Evolutionary conservation across 2,329 filamentous ascomycete species (phyloP).

Genomic region (Fusarium cyanostomum): DNA sequence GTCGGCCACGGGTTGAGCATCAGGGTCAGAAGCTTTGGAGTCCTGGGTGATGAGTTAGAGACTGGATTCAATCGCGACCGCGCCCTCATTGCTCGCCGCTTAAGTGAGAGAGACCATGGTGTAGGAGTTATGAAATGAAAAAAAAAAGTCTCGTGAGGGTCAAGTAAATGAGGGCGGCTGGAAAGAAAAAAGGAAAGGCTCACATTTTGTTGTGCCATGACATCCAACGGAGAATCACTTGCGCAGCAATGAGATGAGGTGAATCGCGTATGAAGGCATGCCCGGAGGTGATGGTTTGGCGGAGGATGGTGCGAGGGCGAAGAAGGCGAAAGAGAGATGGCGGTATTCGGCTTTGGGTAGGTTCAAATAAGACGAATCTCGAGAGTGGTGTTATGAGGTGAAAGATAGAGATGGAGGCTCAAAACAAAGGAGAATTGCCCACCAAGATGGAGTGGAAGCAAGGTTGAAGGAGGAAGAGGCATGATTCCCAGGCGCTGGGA

Average conservation of each 20-base stretch:
- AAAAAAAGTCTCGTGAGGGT: constrained; percentile 22
- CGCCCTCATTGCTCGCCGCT: constrained; percentile 24
- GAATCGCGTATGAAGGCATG: constrained; percentile 46
- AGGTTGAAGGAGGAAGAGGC: constrained; percentile 49
- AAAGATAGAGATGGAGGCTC: constrained; percentile 28
- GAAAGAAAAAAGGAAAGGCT: constrained; percentile 31
- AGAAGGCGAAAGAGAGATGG: constrained; percentile 14
- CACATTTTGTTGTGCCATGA: constrained; percentile 54
- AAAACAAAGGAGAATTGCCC: constrained; percentile 41
- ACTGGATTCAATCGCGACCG: constrained; percentile 34
- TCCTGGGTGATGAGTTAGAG: constrained; percentile 46
- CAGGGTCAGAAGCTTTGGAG: constrained; percentile 47
- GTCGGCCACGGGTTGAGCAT: constrained; percentile 47
- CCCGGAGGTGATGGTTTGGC: constrained; percentile 42
- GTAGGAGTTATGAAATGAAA: constrained; percentile 15
- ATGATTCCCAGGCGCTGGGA: constrained; percentile 49
- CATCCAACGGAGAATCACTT: constrained; percentile 47
- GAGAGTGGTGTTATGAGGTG: constrained; percentile 1
- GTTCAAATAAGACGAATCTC: background rate
- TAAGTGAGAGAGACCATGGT: constrained; percentile 19
- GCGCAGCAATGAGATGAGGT: constrained; percentile 48
- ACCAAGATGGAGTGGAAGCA: constrained; percentile 45
- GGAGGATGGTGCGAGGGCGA: constrained; percentile 32
- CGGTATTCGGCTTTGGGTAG: constrained; percentile 5
- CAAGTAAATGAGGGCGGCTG: constrained; percentile 33